Evolutionary conservation across 169 alveolate species (phyloP), one percentile per base, ranked within the genome.

Genomic region (Plasmodium gonderi): DNA sequence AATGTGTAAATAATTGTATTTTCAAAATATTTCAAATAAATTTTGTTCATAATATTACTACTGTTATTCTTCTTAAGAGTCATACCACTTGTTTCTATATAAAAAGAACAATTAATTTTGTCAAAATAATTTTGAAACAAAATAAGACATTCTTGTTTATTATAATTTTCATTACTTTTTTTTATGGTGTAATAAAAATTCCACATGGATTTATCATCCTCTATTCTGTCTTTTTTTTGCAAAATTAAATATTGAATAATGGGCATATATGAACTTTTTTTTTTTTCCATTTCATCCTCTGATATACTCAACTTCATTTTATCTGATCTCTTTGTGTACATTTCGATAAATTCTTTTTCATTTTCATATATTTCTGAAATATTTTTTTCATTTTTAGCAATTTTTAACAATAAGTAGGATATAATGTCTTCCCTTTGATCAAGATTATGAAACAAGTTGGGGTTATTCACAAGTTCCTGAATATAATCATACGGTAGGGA

Each of bases 1-100:
- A 85, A 85, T 11, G 92, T 85, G 68, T 85, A 85, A 4, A 85
- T 26, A 49, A 85, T 20, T 6, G 92, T 85, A 42, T 85, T 85
- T 76, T 85, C 92, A 36, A 85, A 60, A 45, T 51, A 85, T 85
- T 85, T 85, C 51, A 74, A 40, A 74, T 85, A 85, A 17, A 85
- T 85, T 85, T 85, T 85, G 68, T 85, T 85, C 79, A 85, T 85
- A 72, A 85, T 75, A 42, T 44, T 75, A 20, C 47, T 85, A 74
- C 9, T 68, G 20, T 68, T 67, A n/a, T 69, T 68, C 77, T 72
- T 72, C 65, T 36, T 64, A 17, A 17, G 31, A 36, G 9, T 20
- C 47, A 51, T 44, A 51, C 3, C 4, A 78, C 68, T 44, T 54
- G 49, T 33, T 45, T 81, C 76, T 12, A 81, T 40, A 23, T 51